A percentile compares a stretch with the other conserved stretches of the same genome.
These are phyloP conservation scores for Phyllosticta ampelicida DNA, from an alignment of 2,329 filamentous ascomycete species.

Conservation along the genomic window DNA sequence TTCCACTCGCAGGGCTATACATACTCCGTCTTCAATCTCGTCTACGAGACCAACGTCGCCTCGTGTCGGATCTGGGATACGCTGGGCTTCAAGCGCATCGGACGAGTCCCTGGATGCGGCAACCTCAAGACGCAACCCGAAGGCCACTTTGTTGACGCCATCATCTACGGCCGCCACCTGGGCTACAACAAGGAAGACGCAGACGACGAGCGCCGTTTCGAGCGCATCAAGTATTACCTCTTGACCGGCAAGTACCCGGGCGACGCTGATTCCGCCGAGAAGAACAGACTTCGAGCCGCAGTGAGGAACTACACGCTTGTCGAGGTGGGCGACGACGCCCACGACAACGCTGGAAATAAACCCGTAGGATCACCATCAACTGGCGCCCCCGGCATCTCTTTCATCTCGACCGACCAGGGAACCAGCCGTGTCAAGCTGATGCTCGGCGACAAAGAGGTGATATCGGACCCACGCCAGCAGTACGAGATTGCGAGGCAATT, in stretches of 20 bases:
- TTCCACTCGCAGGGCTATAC: conserved; percentile 55
- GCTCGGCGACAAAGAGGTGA: conserved; percentile 96
- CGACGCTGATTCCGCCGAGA: conserved; percentile 88
- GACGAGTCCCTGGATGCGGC: conserved; percentile 53
- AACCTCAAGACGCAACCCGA: conserved; percentile 38
- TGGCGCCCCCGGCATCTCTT: background rate
- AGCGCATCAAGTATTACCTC: conserved; percentile 96
- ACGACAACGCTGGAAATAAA: conserved; percentile 13
- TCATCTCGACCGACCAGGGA: background rate
- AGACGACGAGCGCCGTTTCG: conserved; percentile 90
- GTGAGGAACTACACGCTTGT: conserved; percentile 88
- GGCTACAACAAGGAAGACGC: conserved; percentile 62
- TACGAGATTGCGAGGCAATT: conserved; percentile 76
- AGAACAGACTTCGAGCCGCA: conserved; percentile 84
- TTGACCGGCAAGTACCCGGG: conserved; percentile 89
- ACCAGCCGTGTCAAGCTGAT: conserved; percentile 53
- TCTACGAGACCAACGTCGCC: conserved; percentile 87
- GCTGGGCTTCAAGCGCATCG: conserved; percentile 85
- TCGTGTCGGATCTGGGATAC: conserved; percentile 88
- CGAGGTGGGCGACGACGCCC: conserved; percentile 24
- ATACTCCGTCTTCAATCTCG: conserved; percentile 88
- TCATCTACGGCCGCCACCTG: conserved; percentile 51
- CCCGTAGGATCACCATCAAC: background rate
- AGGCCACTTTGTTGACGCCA: conserved; percentile 37
- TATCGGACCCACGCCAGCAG: conserved; percentile 79